These are phyloP conservation scores for Candida easanensis DNA, from an alignment of 805 yeast species.

Conservation along the genomic window DNA sequence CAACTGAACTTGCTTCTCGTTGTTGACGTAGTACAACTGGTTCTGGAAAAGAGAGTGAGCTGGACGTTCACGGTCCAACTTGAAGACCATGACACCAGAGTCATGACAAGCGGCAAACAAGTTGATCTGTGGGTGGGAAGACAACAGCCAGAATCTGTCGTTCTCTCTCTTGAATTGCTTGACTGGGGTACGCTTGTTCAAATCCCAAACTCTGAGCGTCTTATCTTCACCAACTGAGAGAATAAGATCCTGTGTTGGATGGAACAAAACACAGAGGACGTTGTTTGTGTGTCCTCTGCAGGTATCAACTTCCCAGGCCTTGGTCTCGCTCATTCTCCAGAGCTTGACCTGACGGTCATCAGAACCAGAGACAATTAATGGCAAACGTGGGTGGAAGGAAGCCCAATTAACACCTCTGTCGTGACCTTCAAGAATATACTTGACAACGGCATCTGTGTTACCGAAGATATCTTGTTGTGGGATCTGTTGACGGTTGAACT, in stretches of 20 bases:
- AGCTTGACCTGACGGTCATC: slow-evolving; percentile 94
- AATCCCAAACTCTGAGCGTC: slow-evolving; percentile 95
- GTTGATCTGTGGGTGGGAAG: slow-evolving; percentile 86
- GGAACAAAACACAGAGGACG: slow-evolving; percentile 86
- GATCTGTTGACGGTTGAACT: slow-evolving; percentile 48
- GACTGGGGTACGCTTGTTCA: slow-evolving; percentile 88
- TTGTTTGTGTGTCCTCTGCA: slow-evolving; percentile 97
- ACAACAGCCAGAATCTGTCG: slow-evolving; percentile 92
- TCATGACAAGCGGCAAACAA: slow-evolving; percentile 97
- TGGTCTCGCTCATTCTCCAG: slow-evolving; percentile 97
- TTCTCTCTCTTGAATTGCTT: slow-evolving; percentile 91
- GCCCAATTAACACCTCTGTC: slow-evolving; percentile 99
- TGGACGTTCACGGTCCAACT: slow-evolving; percentile 95
- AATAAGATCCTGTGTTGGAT: slow-evolving; percentile 89
- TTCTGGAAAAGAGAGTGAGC: slow-evolving; percentile 76
- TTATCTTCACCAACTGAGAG: slow-evolving; percentile 94
- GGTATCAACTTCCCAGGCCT: slow-evolving; percentile 99
- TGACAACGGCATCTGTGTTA: slow-evolving; percentile 88
- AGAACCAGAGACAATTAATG: slow-evolving; percentile 91
- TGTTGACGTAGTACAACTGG: slow-evolving; percentile 70
- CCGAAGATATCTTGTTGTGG: slow-evolving; percentile 94
- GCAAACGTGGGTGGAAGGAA: slow-evolving; percentile 93
- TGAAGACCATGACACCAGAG: slow-evolving; percentile 96
- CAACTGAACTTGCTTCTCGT: slow-evolving; percentile 81
- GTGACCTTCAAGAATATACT: slow-evolving; percentile 95